Base-by-base conservation (phyloP, 768 basidiomycete genomes). In the Dentipellis sp. region DNA sequence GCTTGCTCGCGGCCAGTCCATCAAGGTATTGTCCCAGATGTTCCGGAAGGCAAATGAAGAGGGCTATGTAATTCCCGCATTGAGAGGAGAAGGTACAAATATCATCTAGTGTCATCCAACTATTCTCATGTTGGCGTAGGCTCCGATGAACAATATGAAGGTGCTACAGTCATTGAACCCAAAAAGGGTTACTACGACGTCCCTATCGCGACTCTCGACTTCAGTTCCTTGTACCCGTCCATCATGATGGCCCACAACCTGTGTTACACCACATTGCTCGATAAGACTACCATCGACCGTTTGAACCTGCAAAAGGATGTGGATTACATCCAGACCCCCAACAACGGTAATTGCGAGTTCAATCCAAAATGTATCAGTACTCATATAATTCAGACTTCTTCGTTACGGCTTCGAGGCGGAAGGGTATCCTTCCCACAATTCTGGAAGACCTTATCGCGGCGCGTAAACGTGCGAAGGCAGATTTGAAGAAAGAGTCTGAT, bases 241-340 rank as follows among this genome's bases (percentile, higher is more conserved):
- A 98, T 99, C 72, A 99, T 99, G 97, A 97, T 97, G 94, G 97
- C 95, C 2, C 97, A 99, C 71, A 99, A 99, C 67, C 74, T 99
- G 0, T 99, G 97, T 69, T 99, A 98, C 66, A 97, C 97, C 0
- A 97, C 97, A 0, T 76, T 98, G n/a, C 69, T 97, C 38, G 91
- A 97, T 59, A 88, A 83, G 67, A 46, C 56, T 5, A 88, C 86
- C 0, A 86, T 95, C 11, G 87, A 92, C 17, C 79, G 88, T 17
- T 73, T 98, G 12, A 72, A 76, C 8, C 76, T 98, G 17, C 80
- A 82, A 36, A 91, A 88, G 66, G 92, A 90, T 59, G 77, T 84
- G 7, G 95, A 99, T 69, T 99, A 97, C 65, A 86, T 91, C 55
- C 83, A 88, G 64, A 98, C 97, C 1, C 97, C 97, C 0, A 97